Percentiles rank a stretch among this genome's conserved stretches.
Evolutionary conservation across 805 yeast genomes (phyloP).

Genomic region (Brettanomyces anomalus): DNA sequence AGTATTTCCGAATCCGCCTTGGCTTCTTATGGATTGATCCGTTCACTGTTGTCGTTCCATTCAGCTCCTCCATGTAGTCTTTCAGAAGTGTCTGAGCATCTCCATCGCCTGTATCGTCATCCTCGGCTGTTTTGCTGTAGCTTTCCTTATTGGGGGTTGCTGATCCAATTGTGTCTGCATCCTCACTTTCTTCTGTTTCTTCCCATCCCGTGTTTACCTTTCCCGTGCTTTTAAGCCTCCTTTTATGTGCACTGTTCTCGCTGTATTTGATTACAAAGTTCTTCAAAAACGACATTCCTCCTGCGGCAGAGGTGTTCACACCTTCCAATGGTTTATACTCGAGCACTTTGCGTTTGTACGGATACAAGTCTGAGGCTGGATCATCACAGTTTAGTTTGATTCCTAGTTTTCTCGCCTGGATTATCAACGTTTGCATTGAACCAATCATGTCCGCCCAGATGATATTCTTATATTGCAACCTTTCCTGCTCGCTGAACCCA

Average conservation of each 20-base stretch:
- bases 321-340: slow-evolving; percentile 50
- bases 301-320: slow-evolving; percentile 58
- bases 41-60: slow-evolving; percentile 5
- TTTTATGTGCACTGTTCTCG: slow-evolving; percentile 40
- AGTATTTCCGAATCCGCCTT: slow-evolving; percentile 1
- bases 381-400: slow-evolving; percentile 60
- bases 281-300: slow-evolving; percentile 53
- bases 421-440: slow-evolving; percentile 67
- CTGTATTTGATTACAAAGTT: slow-evolving; percentile 58
- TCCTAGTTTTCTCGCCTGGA: slow-evolving; percentile 63
- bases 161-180: slow-evolving; percentile 5
- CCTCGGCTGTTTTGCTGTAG: slow-evolving; percentile 9
- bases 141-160: slow-evolving; percentile 7
- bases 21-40: neutral
- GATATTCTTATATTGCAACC: slow-evolving; percentile 72
- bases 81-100: slow-evolving; percentile 3
- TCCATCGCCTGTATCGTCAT: neutral
- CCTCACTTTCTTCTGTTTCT: slow-evolving; percentile 7
- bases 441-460: slow-evolving; percentile 91
- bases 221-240: slow-evolving; percentile 51
- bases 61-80: slow-evolving; percentile 12
- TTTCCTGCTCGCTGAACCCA: slow-evolving; percentile 74
- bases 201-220: slow-evolving; percentile 29
- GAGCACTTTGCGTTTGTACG: slow-evolving; percentile 40
- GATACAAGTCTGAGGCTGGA: slow-evolving; percentile 36